Base-by-base conservation (phyloP, 2,329 filamentous ascomycete species). In the Botryotinia convoluta region DNA sequence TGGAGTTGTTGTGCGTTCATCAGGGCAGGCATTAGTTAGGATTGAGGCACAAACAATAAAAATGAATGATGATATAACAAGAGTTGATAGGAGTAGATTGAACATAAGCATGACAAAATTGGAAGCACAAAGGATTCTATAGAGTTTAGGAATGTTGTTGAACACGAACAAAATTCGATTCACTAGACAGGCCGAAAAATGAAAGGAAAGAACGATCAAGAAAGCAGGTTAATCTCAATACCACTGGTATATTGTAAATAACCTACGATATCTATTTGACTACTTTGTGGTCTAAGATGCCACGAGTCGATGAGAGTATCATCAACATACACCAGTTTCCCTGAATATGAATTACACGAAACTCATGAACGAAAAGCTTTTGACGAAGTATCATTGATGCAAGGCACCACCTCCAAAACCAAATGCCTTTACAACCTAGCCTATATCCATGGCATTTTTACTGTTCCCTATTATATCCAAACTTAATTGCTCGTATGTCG, bases 21-120 rank as follows among this genome's bases (percentile, higher is more conserved):
- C n/a, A 22, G 65, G 65, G 48, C 65, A 59, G 48, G n/a, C 65
- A 69, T 69, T 69, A 26, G 35, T 69, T 29, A 69, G 51, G 32
- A 57, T 44, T 16, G 65, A 57, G 29, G 35, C 51, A 69, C 65
- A 69, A 57, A 69, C 26, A 69, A 69, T 32, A 29, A 69, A 42
- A 59, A 42, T 32, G 9, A 37, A 69, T 22, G 26, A 26, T 42
- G 65, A 57, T 69, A 57, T 10, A 42, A 42, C n/a, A 32, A 69
- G 48, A 57, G 48, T 32, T 32, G 48, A 69, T 29, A 69, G 48
- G 10, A 69, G 48, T 32, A 69, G 54, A 57, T 37, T n/a, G 54
- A 44, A 22, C 10, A 32, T 69, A 57, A 57, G 9, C 37, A 69
- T 57, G 42, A 7, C 37, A 51, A 57, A 57, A 69, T 57, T 10